Evolutionary conservation across 352 stramenopile species (phyloP).

Genomic region (Phytophthora vignae): DNA sequence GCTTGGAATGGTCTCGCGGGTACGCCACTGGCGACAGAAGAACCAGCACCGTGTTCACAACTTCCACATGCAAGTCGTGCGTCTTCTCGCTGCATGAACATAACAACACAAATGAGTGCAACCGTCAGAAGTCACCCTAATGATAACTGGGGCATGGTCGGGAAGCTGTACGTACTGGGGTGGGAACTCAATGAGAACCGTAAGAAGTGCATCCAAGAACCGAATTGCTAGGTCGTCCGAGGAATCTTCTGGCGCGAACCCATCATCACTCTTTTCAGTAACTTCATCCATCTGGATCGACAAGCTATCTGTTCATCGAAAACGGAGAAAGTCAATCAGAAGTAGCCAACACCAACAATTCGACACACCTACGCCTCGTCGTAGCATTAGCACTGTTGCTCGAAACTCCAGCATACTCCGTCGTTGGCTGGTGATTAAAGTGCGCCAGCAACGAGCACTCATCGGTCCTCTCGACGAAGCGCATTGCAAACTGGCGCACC

Average conservation of each 20-base stretch:
- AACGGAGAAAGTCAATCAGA: neutral
- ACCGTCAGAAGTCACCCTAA: slow-evolving; percentile 3
- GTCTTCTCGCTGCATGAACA: slow-evolving; percentile 39
- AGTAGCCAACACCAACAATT: neutral
- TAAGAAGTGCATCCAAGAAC: slow-evolving; percentile 76
- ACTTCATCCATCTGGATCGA: slow-evolving; percentile 43
- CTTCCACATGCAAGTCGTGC: slow-evolving; percentile 81
- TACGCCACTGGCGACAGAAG: slow-evolving; percentile 74
- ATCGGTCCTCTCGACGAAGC: slow-evolving; percentile 76
- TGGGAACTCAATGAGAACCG: slow-evolving; percentile 59
- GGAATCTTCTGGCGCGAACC: slow-evolving; percentile 21
- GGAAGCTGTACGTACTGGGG: slow-evolving; percentile 55
- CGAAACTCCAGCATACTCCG: slow-evolving; percentile 4
- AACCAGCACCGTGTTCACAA: slow-evolving; percentile 76
- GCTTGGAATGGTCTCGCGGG: slow-evolving; percentile 60
- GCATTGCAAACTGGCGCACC: slow-evolving; percentile 76
- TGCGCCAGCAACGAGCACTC: slow-evolving; percentile 68
- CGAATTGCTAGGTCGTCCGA: slow-evolving; percentile 68
- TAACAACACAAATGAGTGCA: neutral
- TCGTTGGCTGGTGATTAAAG: slow-evolving; percentile 54
- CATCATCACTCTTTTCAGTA: slow-evolving; percentile 19
- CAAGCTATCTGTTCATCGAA: slow-evolving; percentile 22
- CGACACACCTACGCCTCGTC: slow-evolving; percentile 22
- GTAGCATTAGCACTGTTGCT: slow-evolving; percentile 4
- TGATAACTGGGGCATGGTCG: neutral